Percentiles rank a stretch among this genome's conserved stretches.
phyloP scores from a whole-genome alignment of 768 basidiomycete species.

The Leccinum subtestaceum region DNA sequence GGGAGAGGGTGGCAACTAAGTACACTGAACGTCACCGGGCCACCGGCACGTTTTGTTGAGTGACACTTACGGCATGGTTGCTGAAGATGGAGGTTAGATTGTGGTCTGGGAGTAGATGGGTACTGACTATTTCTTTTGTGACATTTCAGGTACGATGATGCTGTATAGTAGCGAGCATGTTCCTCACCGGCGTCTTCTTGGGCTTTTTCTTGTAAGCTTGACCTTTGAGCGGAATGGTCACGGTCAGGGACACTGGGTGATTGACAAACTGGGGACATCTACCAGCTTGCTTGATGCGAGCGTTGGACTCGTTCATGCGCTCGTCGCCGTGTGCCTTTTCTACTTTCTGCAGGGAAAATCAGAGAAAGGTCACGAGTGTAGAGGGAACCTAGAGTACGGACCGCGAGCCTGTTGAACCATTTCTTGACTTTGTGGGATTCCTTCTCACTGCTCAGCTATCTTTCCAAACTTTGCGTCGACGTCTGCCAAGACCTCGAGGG shows the following conservation, averaged over 20 bases:
- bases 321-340: constrained; percentile 72
- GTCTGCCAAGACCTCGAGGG: constrained; percentile 70
- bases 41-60: too few relatives aligned
- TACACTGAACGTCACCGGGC: too few relatives aligned
- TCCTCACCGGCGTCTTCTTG: constrained; percentile 71
- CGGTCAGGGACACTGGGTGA: constrained; percentile 1
- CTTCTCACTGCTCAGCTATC: constrained; percentile 65
- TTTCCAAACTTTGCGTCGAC: constrained; percentile 75
- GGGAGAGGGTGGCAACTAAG: too few relatives aligned
- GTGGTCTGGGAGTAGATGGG: background rate
- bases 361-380: background rate
- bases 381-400: constrained; percentile 34
- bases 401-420: constrained; percentile 82
- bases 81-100: constrained; percentile 36
- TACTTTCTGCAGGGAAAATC: constrained; percentile 56
- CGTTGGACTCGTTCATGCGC: constrained; percentile 60
- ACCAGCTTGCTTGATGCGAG: constrained; percentile 78
- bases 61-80: too few relatives aligned
- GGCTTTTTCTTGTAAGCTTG: constrained; percentile 76
- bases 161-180: constrained; percentile 70
- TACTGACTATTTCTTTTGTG: constrained; percentile 75
- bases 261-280: background rate
- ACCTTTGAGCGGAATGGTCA: constrained; percentile 39
- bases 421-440: constrained; percentile 78
- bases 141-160: constrained; percentile 71